phyloP scores from a whole-genome alignment of 352 stramenopile species.

The Thalassiosira mediterranea region DNA sequence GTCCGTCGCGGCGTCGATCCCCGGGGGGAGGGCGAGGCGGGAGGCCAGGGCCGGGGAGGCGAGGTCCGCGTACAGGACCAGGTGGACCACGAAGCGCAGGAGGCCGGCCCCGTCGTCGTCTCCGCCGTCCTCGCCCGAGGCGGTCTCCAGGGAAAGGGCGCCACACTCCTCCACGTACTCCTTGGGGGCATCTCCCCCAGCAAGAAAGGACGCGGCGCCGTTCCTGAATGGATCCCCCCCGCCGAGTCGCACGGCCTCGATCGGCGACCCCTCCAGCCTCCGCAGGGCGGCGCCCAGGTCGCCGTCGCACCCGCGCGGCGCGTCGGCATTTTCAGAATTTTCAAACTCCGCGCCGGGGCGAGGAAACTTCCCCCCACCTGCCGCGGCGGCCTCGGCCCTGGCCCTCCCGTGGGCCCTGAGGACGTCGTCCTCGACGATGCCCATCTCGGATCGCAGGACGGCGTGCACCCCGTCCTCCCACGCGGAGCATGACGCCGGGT shows the following conservation, averaged over 20 bases:
- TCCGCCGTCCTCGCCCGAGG: neutral
- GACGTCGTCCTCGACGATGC: slow-evolving; percentile 67
- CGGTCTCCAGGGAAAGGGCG: slow-evolving; percentile 14
- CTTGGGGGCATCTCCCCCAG: slow-evolving; percentile 43
- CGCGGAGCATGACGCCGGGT: slow-evolving; percentile 47
- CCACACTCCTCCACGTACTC: slow-evolving; percentile 46
- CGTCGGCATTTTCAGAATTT: neutral
- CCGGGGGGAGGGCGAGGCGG: slow-evolving; percentile 13
- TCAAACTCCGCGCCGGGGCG: slow-evolving; percentile 40
- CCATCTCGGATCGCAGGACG: slow-evolving; percentile 46
- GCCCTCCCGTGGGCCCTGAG: slow-evolving; percentile 58
- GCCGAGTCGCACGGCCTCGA: slow-evolving; percentile 23
- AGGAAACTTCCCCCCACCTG: slow-evolving; percentile 32
- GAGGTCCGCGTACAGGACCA: slow-evolving; percentile 74
- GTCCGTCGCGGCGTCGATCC: neutral
- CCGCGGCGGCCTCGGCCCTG: slow-evolving; percentile 23
- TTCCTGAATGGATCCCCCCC: slow-evolving; percentile 35
- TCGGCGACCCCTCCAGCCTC: slow-evolving; percentile 29
- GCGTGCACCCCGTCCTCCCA: slow-evolving; percentile 71
- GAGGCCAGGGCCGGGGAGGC: slow-evolving; percentile 45
- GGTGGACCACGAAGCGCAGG: slow-evolving; percentile 71
- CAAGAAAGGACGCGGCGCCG: slow-evolving; percentile 48
- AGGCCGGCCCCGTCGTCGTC: slow-evolving; percentile 33
- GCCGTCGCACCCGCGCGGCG: slow-evolving; percentile 8
- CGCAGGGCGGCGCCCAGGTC: slow-evolving; percentile 38